Evolutionary conservation across 768 basidiomycete genomes (phyloP).

Genomic region (Austroboletus eburneus): DNA sequence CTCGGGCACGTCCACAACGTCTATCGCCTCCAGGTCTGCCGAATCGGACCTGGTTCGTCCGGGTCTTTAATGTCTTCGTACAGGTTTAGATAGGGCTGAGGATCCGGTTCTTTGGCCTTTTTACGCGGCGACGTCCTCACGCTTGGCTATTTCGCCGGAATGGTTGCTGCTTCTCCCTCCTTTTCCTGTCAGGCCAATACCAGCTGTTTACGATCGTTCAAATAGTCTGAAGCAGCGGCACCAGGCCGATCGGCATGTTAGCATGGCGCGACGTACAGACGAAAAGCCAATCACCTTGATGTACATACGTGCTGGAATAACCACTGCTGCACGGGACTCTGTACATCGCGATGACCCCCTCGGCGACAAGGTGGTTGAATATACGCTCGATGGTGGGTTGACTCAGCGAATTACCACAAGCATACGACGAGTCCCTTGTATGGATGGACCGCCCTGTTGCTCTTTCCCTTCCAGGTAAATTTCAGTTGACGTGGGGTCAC

Average conservation of each 20-base stretch:
- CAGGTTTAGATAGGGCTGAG: constrained; percentile 8
- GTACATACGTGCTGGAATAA: constrained; percentile 50
- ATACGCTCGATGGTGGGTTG: constrained; percentile 61
- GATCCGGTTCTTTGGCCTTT: constrained; percentile 22
- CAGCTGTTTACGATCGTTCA: constrained; percentile 16
- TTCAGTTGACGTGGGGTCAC: constrained; percentile 60
- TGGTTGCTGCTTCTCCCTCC: constrained; percentile 11
- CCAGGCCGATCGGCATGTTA: constrained; percentile 15
- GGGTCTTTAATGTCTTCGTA: constrained; percentile 30
- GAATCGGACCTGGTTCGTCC: constrained; percentile 19
- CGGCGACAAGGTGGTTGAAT: constrained; percentile 50
- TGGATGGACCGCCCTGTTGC: constrained; percentile 37
- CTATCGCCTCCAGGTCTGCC: constrained; percentile 12
- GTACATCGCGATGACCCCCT: constrained; percentile 46
- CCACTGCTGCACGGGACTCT: constrained; percentile 46
- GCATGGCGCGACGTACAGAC: neutral
- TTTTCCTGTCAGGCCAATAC: constrained; percentile 28
- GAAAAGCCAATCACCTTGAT: constrained; percentile 39
- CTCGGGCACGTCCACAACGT: neutral
- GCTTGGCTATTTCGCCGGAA: constrained; percentile 6
- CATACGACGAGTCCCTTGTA: constrained; percentile 52
- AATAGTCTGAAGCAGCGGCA: constrained; percentile 18
- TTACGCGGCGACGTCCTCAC: constrained; percentile 7
- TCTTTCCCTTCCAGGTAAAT: constrained; percentile 64
- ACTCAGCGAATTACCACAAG: constrained; percentile 46